These are phyloP conservation scores for Botryobasidium botryosum DNA, from an alignment of 768 basidiomycete species.

Conservation along the genomic window DNA sequence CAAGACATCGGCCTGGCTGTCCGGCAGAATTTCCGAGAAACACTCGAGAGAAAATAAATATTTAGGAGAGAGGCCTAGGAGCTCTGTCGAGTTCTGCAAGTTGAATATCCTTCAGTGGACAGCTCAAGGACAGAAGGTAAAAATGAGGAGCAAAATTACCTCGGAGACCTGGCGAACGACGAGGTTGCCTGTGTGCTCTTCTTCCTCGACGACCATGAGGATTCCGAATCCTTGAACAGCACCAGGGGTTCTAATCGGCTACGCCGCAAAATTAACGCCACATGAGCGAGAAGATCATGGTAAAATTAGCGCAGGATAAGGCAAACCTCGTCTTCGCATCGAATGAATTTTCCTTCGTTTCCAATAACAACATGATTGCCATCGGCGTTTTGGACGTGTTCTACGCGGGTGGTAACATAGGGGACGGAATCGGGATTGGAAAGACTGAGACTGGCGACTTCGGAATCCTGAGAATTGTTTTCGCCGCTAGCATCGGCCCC, in stretches of 20 bases:
- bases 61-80: slow-evolving; percentile 55
- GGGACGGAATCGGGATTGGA: no score
- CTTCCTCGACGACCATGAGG: slow-evolving; percentile 49
- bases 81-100: slow-evolving; percentile 46
- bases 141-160: slow-evolving; percentile 24
- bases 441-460: no score
- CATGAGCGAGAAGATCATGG: not conserved
- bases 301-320: not conserved
- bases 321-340: slow-evolving; percentile 61
- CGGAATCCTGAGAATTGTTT: no score
- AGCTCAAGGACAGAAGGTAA: not conserved
- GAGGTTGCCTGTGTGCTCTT: slow-evolving; percentile 33
- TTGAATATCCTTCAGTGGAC: no score
- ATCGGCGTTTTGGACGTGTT: slow-evolving; percentile 42
- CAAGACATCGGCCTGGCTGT: slow-evolving; percentile 44
- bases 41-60: slow-evolving; percentile 58
- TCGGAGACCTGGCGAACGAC: slow-evolving; percentile 66
- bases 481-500: no score
- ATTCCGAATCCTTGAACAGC: slow-evolving; percentile 76
- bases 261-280: not conserved
- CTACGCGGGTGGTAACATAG: slow-evolving; percentile 46
- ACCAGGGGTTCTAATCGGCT: slow-evolving; percentile 71
- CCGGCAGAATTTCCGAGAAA: slow-evolving; percentile 51
- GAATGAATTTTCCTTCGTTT: slow-evolving; percentile 42
- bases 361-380: slow-evolving; percentile 58